Conservation (phyloP, 371 early-diverging fungal species). For the Syncephalastrum monosporum region DNA sequence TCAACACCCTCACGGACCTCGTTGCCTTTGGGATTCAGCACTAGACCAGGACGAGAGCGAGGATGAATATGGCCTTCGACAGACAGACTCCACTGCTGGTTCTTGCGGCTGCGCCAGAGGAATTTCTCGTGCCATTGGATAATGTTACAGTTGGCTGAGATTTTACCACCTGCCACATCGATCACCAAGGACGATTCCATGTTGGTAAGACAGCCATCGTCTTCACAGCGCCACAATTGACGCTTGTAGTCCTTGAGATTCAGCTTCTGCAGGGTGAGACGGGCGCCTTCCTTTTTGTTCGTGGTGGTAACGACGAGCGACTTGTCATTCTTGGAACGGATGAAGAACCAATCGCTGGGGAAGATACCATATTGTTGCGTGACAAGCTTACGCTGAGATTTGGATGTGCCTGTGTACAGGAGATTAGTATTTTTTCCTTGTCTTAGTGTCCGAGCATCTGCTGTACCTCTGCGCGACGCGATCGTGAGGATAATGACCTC, state of each 20-base stretch:
- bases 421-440: not conserved
- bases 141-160: slow-evolving; percentile 26
- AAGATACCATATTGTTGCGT: slow-evolving; percentile 40
- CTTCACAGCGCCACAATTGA: slow-evolving; percentile 56
- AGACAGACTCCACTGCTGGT: slow-evolving; percentile 47
- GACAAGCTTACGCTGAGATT: slow-evolving; percentile 31
- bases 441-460: not conserved
- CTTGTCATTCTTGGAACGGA: slow-evolving; percentile 39
- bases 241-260: slow-evolving; percentile 35
- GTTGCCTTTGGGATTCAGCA: slow-evolving; percentile 23
- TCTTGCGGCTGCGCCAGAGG: slow-evolving; percentile 35
- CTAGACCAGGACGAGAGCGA: slow-evolving; percentile 30
- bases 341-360: slow-evolving; percentile 48
- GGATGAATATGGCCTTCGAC: slow-evolving; percentile 47
- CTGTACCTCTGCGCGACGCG: slow-evolving; percentile 20
- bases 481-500: slow-evolving; percentile 28
- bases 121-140: slow-evolving; percentile 42
- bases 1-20: slow-evolving; percentile 24
- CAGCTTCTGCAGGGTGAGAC: slow-evolving; percentile 31
- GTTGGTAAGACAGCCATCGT: slow-evolving; percentile 52
- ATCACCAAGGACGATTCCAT: slow-evolving; percentile 54
- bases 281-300: slow-evolving; percentile 32
- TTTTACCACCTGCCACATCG: slow-evolving; percentile 51
- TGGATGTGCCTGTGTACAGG: slow-evolving; percentile 8
- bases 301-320: slow-evolving; percentile 31